Conservation (phyloP, 345 rosid species). For the Viola odorata region DNA sequence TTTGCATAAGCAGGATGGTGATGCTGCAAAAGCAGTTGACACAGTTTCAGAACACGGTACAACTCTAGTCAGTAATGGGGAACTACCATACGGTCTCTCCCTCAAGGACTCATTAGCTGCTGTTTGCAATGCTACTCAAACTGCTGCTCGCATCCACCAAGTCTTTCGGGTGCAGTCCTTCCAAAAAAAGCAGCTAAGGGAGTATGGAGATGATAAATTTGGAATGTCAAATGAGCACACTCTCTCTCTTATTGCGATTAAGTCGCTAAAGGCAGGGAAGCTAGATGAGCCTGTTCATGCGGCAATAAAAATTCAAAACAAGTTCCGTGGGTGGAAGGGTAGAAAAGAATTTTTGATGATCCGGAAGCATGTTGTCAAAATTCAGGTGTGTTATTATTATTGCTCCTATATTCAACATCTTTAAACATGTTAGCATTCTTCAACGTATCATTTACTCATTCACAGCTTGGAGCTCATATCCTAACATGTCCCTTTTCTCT, state of each 20-base stretch:
- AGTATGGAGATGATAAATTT: conserved; percentile 44
- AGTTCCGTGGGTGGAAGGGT: conserved; percentile 83
- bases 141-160: conserved; percentile 84
- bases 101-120: conserved; percentile 75
- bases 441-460: not conserved
- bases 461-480: conserved; percentile 6
- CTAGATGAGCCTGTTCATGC: conserved; percentile 58
- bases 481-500: conserved; percentile 16
- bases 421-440: not conserved
- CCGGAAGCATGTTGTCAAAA: conserved; percentile 69
- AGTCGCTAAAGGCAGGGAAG: conserved; percentile 46
- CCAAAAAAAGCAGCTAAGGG: conserved; percentile 71
- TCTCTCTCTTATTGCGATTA: conserved; percentile 60
- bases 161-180: conserved; percentile 89
- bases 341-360: conserved; percentile 73
- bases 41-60: conserved; percentile 30
- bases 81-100: conserved; percentile 36
- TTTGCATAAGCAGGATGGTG: conserved; percentile 37
- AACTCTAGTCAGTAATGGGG: conserved; percentile 30
- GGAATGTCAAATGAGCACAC: conserved; percentile 63
- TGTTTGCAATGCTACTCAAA: conserved; percentile 78
- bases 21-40: conserved; percentile 26
- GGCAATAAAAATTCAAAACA: conserved; percentile 78
- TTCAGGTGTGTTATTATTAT: conserved; percentile 51
- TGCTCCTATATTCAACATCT: not conserved